Conservation (phyloP, 2,329 filamentous ascomycete genomes). For the Cryphonectria nitschkei region DNA sequence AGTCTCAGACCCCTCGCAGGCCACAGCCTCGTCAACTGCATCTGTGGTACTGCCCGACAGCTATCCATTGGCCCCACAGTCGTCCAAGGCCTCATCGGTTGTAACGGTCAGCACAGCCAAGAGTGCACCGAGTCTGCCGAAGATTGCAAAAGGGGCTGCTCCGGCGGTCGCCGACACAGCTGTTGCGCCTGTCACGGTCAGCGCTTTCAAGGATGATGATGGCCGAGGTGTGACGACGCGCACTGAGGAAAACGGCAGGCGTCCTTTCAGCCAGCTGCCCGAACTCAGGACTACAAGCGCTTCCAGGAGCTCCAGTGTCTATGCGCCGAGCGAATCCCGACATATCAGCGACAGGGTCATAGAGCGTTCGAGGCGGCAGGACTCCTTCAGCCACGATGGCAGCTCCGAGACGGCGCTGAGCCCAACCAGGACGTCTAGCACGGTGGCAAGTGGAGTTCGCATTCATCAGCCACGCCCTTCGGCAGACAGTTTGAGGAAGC, state of each 20-base stretch:
- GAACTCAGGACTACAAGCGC: conserved; percentile 36
- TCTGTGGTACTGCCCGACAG: conserved; percentile 38
- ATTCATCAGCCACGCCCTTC: conserved; percentile 35
- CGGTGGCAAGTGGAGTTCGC: conserved; percentile 22
- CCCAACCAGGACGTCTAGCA: conserved; percentile 45
- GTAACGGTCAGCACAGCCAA: conserved; percentile 50
- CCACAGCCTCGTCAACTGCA: conserved; percentile 30
- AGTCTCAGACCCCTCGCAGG: conserved; percentile 27
- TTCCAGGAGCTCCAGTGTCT: conserved; percentile 43
- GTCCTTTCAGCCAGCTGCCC: conserved; percentile 37
- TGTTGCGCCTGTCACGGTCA: conserved; percentile 54
- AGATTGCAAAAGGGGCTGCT: conserved; percentile 47
- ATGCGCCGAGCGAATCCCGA: conserved; percentile 40
- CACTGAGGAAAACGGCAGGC: conserved; percentile 49
- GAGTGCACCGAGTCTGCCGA: conserved; percentile 46
- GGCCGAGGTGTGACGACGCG: conserved; percentile 45
- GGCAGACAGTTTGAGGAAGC: conserved; percentile 46
- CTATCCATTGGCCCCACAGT: conserved; percentile 45
- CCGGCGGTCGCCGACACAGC: conserved; percentile 49
- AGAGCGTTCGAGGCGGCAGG: conserved; percentile 44
- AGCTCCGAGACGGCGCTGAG: conserved; percentile 49
- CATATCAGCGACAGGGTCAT: conserved; percentile 38
- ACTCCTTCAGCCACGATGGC: conserved; percentile 50
- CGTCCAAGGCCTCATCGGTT: conserved; percentile 54
- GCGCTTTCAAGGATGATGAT: conserved; percentile 53